Evolutionary conservation across 2,329 filamentous ascomycete genomes (phyloP).

Genomic region (Knoxdaviesia capensis): DNA sequence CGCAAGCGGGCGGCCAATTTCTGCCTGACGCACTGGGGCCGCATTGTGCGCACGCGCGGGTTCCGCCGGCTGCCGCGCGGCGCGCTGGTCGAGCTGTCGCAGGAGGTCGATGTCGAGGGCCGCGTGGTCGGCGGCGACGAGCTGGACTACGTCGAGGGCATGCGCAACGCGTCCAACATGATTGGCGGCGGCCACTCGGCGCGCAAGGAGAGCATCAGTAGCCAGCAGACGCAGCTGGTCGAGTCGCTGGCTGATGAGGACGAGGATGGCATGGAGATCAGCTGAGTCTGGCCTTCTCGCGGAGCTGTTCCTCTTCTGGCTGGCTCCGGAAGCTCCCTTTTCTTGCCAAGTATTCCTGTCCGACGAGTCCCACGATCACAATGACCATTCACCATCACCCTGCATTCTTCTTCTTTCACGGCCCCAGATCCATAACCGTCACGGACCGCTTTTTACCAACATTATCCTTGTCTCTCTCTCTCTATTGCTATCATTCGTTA

Average conservation of each 20-base stretch:
- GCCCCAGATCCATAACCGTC: too few relatives aligned
- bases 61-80: constrained; percentile 64
- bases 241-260: constrained; percentile 40
- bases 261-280: constrained; percentile 31
- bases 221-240: constrained; percentile 33
- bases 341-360: neutral
- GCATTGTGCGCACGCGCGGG: constrained; percentile 72
- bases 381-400: too few relatives aligned
- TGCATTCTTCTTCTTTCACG: too few relatives aligned
- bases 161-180: constrained; percentile 22
- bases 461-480: too few relatives aligned
- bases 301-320: neutral
- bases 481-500: too few relatives aligned
- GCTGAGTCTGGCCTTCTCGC: constrained; percentile 8
- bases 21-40: constrained; percentile 86
- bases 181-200: constrained; percentile 15
- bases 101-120: constrained; percentile 87
- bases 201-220: constrained; percentile 40
- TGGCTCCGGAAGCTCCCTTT: neutral
- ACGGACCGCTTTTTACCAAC: too few relatives aligned
- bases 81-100: constrained; percentile 75
- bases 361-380: too few relatives aligned
- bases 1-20: constrained; percentile 73
- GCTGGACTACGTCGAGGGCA: constrained; percentile 35
- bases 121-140: constrained; percentile 78